Base-by-base conservation (phyloP, 1,139 yeast species). In the Saccharomyces hybrid region DNA sequence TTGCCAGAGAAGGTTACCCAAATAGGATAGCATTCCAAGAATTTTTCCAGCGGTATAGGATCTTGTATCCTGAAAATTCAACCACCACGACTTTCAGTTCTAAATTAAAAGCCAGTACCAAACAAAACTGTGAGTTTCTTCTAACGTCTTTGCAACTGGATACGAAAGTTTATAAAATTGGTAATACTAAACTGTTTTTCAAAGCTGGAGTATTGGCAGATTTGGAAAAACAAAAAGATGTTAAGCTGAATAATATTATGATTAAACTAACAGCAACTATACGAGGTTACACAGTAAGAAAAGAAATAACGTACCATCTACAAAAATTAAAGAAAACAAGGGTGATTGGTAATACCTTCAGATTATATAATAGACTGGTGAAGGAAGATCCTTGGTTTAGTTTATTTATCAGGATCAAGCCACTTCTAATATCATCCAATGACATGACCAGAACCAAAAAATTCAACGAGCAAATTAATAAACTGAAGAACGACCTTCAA, bases 1-100 rank as follows among this genome's bases (percentile, higher is more conserved):
- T 95, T 59, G 96, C 98, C 0, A 79, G 99, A 61, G 91, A 97
- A 14, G 99, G 99, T 2, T 95, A 87, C 68, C 99, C 99, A 1
- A 95, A 95, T 70, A 80, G 97, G 61, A 81, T 93, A 68, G 81
- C 85, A 50, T 93, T 91, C 70, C 80, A 83, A 49, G 95, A 89
- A 54, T 93, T 95, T 71, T 81, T 80, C 56, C 78, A 75, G 52
- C 78, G 96, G 54, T 95, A 95, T 67, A 80, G 81, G 32, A 80
- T 91, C 26, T 74, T 95, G 44, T 65, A 76, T 61, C 56, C 69
- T 46, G 44, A 38, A 38, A 38, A 16, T 38, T 38, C 44, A 16
- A 9, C 9, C 25, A 16, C 44, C 16, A 16, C 23, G 16, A 9
- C 25, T 5, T 16, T 38, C 25, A 64, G 75, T 62, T 62, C 62